A percentile compares a stretch with the other conserved stretches of the same genome.
These are phyloP conservation scores for Vicia villosa DNA, from an alignment of 306 rosid species.

Conservation along the genomic window DNA sequence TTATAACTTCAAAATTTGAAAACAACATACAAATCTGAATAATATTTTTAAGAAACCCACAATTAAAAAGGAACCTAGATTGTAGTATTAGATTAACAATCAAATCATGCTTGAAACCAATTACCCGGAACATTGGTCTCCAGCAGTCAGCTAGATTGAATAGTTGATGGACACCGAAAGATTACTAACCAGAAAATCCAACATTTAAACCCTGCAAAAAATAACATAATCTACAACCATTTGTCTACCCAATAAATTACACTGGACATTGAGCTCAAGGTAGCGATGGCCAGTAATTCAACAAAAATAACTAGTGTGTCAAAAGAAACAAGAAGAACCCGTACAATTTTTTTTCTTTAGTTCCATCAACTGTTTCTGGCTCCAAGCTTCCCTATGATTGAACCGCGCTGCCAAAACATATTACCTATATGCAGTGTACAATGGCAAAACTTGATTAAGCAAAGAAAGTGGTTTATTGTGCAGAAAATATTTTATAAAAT, in stretches of 20 bases:
- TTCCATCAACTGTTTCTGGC: conserved; percentile 30
- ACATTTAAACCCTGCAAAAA: background rate
- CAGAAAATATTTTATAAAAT: background rate
- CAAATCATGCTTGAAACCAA: conserved; percentile 29
- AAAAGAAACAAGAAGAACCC: conserved; percentile 26
- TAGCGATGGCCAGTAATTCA: conserved; percentile 30
- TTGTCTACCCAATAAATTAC: conserved; percentile 4
- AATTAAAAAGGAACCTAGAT: background rate
- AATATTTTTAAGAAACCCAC: background rate
- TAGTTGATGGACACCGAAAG: background rate
- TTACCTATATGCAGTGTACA: conserved; percentile 46
- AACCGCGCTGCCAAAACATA: conserved; percentile 1
- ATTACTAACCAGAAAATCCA: background rate
- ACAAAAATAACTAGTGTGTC: conserved; percentile 17
- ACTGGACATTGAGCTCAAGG: conserved; percentile 33
- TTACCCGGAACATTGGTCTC: conserved; percentile 14
- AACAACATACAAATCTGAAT: background rate
- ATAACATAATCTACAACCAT: background rate
- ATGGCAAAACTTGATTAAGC: conserved; percentile 19
- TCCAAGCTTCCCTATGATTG: conserved; percentile 34
- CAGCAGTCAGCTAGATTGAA: background rate
- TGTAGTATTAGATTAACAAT: conserved; percentile 2
- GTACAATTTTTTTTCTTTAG: conserved; percentile 28
- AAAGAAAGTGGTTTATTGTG: conserved; percentile 6
- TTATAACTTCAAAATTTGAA: background rate